Evolutionary conservation across 495 filamentous ascomycete species (phyloP).

Genomic region (Penicillium riverlandense): DNA sequence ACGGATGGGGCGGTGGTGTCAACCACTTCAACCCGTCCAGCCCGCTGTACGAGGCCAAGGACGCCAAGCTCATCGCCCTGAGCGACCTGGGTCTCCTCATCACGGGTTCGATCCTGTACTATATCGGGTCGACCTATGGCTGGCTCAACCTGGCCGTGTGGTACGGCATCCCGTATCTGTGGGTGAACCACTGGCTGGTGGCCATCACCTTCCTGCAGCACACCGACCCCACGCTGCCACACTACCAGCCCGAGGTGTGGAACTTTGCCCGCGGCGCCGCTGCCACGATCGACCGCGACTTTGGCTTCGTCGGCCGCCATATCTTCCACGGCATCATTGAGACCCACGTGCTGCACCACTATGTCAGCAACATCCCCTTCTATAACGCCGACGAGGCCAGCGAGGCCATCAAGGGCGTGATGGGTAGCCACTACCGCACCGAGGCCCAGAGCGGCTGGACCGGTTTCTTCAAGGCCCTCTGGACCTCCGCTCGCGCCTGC

Average conservation of each 20-base stretch:
- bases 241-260: slow-evolving; percentile 49
- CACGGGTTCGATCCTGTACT: slow-evolving; percentile 47
- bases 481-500: slow-evolving; percentile 44
- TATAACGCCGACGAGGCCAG: slow-evolving; percentile 55
- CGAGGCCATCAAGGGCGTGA: slow-evolving; percentile 51
- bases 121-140: slow-evolving; percentile 65
- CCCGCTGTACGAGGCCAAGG: slow-evolving; percentile 87
- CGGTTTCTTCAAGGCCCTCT: slow-evolving; percentile 50
- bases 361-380: slow-evolving; percentile 55
- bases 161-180: slow-evolving; percentile 92
- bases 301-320: slow-evolving; percentile 51
- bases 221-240: slow-evolving; percentile 52
- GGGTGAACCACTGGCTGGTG: slow-evolving; percentile 95
- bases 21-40: slow-evolving; percentile 90
- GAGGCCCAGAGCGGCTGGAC: slow-evolving; percentile 43
- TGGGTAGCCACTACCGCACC: slow-evolving; percentile 51
- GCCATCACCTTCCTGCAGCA: slow-evolving; percentile 58
- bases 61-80: slow-evolving; percentile 72
- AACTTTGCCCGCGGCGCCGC: slow-evolving; percentile 52
- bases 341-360: slow-evolving; percentile 56
- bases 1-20: slow-evolving; percentile 72
- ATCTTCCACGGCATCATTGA: slow-evolving; percentile 57
- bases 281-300: slow-evolving; percentile 55
- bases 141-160: slow-evolving; percentile 82
- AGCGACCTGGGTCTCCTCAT: slow-evolving; percentile 75